phyloP scores from a whole-genome alignment of 192 early-diverging fungal genomes.

The Geranomyces variabilis region DNA sequence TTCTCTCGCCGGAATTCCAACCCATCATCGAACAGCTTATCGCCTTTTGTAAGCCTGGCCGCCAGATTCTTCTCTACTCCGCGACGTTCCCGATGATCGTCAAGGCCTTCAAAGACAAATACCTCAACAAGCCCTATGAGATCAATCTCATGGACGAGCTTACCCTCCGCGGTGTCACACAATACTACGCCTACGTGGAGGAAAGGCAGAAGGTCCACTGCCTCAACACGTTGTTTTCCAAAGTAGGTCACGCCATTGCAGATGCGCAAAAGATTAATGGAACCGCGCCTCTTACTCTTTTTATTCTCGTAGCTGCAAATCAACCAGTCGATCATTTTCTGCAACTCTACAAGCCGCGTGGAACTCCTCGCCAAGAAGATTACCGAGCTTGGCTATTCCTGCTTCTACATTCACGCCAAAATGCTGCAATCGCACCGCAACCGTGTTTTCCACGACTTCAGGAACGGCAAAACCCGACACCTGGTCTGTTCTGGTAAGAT shows the following conservation, averaged over 20 bases:
- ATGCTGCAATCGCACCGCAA: conserved; percentile 99
- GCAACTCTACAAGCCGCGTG: conserved; percentile 98
- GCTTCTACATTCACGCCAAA: conserved; percentile 98
- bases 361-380: conserved; percentile 99
- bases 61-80: conserved; percentile 95
- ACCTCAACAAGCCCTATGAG: conserved; percentile 93
- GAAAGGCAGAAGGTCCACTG: conserved; percentile 98
- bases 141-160: conserved; percentile 99
- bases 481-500: conserved; percentile 88
- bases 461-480: conserved; percentile 96
- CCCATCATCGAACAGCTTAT: conserved; percentile 98
- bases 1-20: conserved; percentile 97
- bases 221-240: conserved; percentile 86
- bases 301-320: conserved; percentile 82
- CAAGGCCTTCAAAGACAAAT: conserved; percentile 97
- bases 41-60: conserved; percentile 80
- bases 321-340: conserved; percentile 99
- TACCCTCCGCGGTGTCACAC: conserved; percentile 95
- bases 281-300: no score
- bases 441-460: conserved; percentile 99
- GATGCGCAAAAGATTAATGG: neutral
- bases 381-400: conserved; percentile 99
- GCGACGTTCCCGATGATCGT: conserved; percentile 99
- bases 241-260: conserved; percentile 53
- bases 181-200: conserved; percentile 99